Evolutionary conservation across 2,329 filamentous ascomycete genomes (phyloP).

Genomic region (Arthroderma uncinatum): DNA sequence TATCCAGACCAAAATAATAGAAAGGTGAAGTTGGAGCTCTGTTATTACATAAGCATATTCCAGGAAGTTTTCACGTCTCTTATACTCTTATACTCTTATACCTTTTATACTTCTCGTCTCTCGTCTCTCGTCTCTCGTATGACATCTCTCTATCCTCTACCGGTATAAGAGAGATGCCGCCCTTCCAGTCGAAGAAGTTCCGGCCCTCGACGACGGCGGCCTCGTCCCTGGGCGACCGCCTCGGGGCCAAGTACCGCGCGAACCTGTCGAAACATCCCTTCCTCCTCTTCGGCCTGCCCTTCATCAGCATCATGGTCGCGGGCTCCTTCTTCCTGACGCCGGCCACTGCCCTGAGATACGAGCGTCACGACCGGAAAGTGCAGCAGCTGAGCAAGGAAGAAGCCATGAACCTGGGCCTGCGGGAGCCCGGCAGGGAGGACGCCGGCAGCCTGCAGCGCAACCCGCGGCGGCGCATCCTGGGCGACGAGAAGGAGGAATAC

Average conservation of each 20-base stretch:
- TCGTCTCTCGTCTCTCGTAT: too few relatives aligned
- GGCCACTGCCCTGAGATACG: slow-evolving; percentile 85
- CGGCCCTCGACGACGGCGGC: slow-evolving; percentile 41
- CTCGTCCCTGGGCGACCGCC: slow-evolving; percentile 50
- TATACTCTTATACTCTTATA: too few relatives aligned
- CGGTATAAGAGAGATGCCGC: slow-evolving; percentile 40
- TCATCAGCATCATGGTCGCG: slow-evolving; percentile 77
- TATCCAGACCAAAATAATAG: too few relatives aligned
- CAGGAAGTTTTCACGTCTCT: too few relatives aligned
- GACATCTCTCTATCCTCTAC: neutral
- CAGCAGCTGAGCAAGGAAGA: slow-evolving; percentile 76
- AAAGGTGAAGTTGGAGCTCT: too few relatives aligned
- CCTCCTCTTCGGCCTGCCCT: slow-evolving; percentile 84
- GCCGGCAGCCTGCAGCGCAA: slow-evolving; percentile 58
- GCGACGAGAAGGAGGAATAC: slow-evolving; percentile 38
- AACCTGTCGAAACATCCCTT: slow-evolving; percentile 72
- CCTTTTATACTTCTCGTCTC: too few relatives aligned
- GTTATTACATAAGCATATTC: too few relatives aligned
- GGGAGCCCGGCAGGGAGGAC: slow-evolving; percentile 63
- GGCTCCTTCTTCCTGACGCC: slow-evolving; percentile 92
- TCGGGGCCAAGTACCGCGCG: slow-evolving; percentile 67
- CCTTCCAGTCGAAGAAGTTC: slow-evolving; percentile 61
- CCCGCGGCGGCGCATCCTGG: slow-evolving; percentile 33
- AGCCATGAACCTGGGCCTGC: slow-evolving; percentile 62
- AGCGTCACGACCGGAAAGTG: slow-evolving; percentile 82